These are phyloP conservation scores for Scalesia atractyloides DNA, from an alignment of 129 eudicot genomes.

Conservation along the genomic window DNA sequence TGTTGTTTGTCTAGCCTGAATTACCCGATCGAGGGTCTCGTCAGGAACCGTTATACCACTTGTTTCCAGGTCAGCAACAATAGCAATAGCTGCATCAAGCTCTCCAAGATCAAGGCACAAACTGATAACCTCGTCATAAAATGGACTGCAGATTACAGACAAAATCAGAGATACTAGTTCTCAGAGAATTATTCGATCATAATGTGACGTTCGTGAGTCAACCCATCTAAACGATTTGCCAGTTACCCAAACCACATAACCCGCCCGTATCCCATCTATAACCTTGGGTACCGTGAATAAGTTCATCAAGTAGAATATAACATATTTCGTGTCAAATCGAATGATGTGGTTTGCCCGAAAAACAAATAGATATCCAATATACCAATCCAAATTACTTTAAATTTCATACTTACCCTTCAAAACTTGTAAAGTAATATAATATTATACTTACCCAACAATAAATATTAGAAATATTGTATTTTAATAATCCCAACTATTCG, in stretches of 20 bases:
- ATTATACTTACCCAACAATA: too few relatives aligned
- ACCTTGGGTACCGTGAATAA: neutral
- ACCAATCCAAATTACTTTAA: too few relatives aligned
- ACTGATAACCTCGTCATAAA: slow-evolving; percentile 82
- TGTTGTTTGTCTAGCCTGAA: slow-evolving; percentile 70
- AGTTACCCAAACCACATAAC: neutral
- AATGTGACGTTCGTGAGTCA: neutral
- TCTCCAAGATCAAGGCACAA: slow-evolving; percentile 92
- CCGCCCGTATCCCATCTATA: neutral
- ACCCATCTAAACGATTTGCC: neutral
- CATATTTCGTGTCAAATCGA: neutral
- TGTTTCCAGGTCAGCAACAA: slow-evolving; percentile 88
- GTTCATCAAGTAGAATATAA: neutral
- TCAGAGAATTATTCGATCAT: neutral
- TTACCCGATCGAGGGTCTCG: slow-evolving; percentile 80
- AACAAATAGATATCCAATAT: too few relatives aligned
- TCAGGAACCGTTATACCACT: slow-evolving; percentile 87
- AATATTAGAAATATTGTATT: too few relatives aligned
- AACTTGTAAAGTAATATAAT: too few relatives aligned
- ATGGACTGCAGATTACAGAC: slow-evolving; percentile 55
- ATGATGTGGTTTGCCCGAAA: too few relatives aligned
- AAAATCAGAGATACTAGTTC: slow-evolving; percentile 10
- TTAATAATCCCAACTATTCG: too few relatives aligned
- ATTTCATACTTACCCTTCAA: too few relatives aligned
- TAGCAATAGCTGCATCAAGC: slow-evolving; percentile 88